Percentiles rank a stretch among this genome's conserved stretches.
Evolutionary conservation across 345 rosid genomes (phyloP).

Genomic region (Eucalyptus polyanthemos): DNA sequence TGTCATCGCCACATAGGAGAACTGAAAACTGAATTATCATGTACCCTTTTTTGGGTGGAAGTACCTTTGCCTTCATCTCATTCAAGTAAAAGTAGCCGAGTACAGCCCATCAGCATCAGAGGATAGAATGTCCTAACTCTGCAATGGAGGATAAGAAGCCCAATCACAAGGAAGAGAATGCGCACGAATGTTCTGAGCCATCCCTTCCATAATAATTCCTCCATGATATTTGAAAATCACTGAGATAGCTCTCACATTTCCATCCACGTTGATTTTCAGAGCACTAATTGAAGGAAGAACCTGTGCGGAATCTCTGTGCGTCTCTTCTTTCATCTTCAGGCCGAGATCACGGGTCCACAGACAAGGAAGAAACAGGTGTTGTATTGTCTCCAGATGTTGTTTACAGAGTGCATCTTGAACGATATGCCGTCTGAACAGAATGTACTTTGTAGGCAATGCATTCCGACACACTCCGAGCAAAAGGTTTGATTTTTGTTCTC

Average conservation of each 20-base stretch:
- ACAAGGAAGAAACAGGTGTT: not conserved
- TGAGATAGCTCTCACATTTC: not conserved
- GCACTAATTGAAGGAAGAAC: not conserved
- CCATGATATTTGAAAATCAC: not conserved
- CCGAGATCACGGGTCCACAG: not conserved
- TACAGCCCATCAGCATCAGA: not conserved
- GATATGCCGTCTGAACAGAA: not conserved
- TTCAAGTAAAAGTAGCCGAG: not conserved
- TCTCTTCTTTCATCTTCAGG: not conserved
- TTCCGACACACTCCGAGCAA: not conserved
- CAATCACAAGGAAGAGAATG: not conserved
- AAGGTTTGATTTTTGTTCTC: not conserved
- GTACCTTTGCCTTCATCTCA: not conserved
- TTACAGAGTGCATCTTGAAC: not conserved
- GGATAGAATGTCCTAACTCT: not conserved
- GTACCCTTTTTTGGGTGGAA: not conserved
- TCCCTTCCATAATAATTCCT: not conserved
- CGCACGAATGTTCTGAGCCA: not conserved
- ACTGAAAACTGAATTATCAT: not conserved
- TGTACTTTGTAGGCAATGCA: not conserved
- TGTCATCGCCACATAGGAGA: accelerated
- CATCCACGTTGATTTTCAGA: not conserved
- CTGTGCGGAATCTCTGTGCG: not conserved
- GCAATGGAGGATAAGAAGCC: not conserved
- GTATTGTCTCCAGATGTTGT: not conserved